Base-by-base conservation (phyloP, 345 rosid species). In the Carallia brachiata region DNA sequence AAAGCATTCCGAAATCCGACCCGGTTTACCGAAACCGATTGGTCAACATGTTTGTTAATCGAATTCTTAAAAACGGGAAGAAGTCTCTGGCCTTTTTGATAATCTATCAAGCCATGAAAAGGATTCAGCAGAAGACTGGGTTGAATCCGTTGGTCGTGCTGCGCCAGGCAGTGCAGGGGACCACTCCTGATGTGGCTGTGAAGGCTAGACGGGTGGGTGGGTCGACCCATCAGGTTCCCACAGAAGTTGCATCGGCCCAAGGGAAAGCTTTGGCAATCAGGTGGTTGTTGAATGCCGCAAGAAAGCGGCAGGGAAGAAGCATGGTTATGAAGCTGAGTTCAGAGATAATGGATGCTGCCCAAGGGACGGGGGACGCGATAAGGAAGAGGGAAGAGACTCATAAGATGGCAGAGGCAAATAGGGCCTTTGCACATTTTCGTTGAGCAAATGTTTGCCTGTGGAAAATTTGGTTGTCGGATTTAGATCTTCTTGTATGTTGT, bases 11-110 rank as follows among this genome's bases (percentile, higher is more conserved):
- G 30, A 69, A 59, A 36, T 53, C 73, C 36, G 76, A 72, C 50
- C 80, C 80, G 19, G 61, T 72, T 63, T 72, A 67, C 68, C 61
- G 40, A 23, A 77, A 77, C 63, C 61, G 76, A 1, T 50, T 77
- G 59, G 80, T 71, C 36, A 63, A 63, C 65, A 16, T 62, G 62
- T 37, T 67, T 30, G 69, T 76, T 36, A 67, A 76, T 56, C 65
- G 76, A 3, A 39, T 77, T 6, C 34, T 77, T 57, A 67, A 59
- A 57, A 67, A 48, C 1, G 80, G 76, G 34, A 71, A 67, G 47
- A 67, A 77, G 39, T 77, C 76, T 13, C 63, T 77, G 68, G 76
- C 73, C 30, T 77, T 3, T 19, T 53, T 3, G 9, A 71, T 77
- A 6, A 37, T 67, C 13, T 77, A 72, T 34, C 56, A 27, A 19